phyloP scores from a whole-genome alignment of 176 grass and related monocot species.

The Eremochloa ophiuroides region DNA sequence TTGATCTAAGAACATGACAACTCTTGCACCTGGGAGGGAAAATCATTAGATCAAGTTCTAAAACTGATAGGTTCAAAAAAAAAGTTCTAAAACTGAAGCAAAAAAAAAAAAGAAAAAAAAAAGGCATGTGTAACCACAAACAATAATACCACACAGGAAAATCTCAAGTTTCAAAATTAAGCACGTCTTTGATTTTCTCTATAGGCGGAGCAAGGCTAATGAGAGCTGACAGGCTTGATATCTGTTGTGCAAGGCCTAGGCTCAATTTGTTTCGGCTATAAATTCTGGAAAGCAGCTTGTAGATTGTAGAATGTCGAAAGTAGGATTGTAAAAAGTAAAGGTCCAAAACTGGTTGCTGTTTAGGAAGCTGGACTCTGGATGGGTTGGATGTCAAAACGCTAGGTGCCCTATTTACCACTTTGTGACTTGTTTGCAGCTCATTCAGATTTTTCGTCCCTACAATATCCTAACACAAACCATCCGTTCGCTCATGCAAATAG shows the following conservation, averaged over 20 bases:
- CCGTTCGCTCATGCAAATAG: background rate
- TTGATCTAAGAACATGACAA: conserved; percentile 82
- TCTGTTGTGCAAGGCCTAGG: background rate
- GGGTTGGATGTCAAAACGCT: too few species aligned
- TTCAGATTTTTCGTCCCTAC: background rate
- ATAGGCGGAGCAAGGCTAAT: background rate
- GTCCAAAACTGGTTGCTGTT: background rate
- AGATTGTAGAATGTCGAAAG: background rate
- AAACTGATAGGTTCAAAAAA: too few species aligned
- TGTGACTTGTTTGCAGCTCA: background rate
- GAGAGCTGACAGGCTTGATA: background rate
- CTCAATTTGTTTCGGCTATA: background rate
- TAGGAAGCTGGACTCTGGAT: background rate
- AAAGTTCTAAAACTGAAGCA: too few species aligned
- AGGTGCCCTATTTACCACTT: background rate
- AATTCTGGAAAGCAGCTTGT: background rate
- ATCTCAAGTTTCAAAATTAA: background rate
- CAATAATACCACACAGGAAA: background rate
- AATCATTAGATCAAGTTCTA: background rate
- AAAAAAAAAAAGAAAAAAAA: too few species aligned
- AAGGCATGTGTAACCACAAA: background rate
- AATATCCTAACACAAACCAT: background rate
- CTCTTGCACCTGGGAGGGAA: conserved; percentile 49
- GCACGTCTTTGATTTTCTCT: background rate
- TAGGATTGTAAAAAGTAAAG: background rate